A percentile compares a stretch with the other conserved stretches of the same genome.
Evolutionary conservation across 192 early-diverging fungal species (phyloP).

Genomic region (Obelidium mucronatum): DNA sequence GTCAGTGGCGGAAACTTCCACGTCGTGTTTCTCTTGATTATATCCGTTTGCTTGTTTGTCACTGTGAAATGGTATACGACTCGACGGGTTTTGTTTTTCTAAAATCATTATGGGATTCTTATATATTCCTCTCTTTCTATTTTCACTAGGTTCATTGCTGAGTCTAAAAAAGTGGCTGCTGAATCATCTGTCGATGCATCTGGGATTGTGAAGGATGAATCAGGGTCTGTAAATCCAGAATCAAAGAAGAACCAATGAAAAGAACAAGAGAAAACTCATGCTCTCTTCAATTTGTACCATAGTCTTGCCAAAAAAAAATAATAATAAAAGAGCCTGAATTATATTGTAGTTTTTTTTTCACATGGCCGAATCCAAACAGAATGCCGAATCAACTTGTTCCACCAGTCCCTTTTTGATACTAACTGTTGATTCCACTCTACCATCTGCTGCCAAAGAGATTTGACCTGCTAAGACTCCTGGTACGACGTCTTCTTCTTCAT

Average conservation of each 20-base stretch:
- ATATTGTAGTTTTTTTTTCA: neutral
- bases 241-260: constrained; percentile 14
- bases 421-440: neutral
- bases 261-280: no score
- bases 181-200: neutral
- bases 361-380: neutral
- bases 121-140: no score
- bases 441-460: neutral
- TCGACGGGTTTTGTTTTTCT: neutral
- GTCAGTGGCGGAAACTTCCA: constrained; percentile 47
- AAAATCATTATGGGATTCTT: neutral
- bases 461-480: neutral
- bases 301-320: no score
- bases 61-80: constrained; percentile 49
- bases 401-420: neutral
- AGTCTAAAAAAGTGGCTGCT: constrained; percentile 8
- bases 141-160: constrained; percentile 34
- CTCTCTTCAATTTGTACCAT: no score
- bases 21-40: constrained; percentile 43
- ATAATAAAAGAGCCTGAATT: no score
- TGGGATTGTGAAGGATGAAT: neutral
- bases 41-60: constrained; percentile 45
- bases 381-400: neutral
- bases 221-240: neutral
- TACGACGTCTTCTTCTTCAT: neutral